These are phyloP conservation scores for Candida krabiensis DNA, from an alignment of 805 yeast species.

Conservation along the genomic window DNA sequence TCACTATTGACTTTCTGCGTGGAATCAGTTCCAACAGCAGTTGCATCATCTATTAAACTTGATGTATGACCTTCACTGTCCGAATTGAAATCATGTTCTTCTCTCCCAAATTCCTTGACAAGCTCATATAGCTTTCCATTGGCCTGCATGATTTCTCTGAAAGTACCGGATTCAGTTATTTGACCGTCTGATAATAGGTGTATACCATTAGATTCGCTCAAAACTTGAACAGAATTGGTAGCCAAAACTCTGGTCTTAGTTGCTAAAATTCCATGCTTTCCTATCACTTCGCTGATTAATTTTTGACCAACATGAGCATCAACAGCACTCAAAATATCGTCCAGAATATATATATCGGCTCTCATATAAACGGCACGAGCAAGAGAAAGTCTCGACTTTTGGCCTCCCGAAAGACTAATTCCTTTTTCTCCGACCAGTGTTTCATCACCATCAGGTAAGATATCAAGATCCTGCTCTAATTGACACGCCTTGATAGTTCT, in stretches of 20 bases:
- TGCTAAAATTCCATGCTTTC: constrained; percentile 45
- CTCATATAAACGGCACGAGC: constrained; percentile 96
- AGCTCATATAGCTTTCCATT: constrained; percentile 34
- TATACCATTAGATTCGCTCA: constrained; percentile 59
- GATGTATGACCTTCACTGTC: background rate
- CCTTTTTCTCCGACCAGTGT: constrained; percentile 98
- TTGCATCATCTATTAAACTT: constrained; percentile 2
- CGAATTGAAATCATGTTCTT: constrained; percentile 8
- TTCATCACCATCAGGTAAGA: constrained; percentile 83
- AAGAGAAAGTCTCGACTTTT: constrained; percentile 89
- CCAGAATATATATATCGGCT: constrained; percentile 87
- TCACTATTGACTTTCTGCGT: no score
- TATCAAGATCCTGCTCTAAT: constrained; percentile 69
- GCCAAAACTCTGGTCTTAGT: constrained; percentile 56
- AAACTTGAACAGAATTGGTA: constrained; percentile 56
- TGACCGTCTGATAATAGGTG: constrained; percentile 54
- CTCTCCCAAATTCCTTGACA: constrained; percentile 38
- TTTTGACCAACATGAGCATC: constrained; percentile 96
- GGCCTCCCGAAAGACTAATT: constrained; percentile 95
- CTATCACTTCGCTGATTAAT: constrained; percentile 59
- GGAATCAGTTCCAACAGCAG: background rate
- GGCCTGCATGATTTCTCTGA: constrained; percentile 35
- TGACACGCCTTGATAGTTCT: constrained; percentile 88
- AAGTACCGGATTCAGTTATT: constrained; percentile 57
- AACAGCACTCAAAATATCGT: constrained; percentile 94